These are phyloP conservation scores for Gastrodia elata DNA, from an alignment of 106 monocot genomes.

Conservation along the genomic window DNA sequence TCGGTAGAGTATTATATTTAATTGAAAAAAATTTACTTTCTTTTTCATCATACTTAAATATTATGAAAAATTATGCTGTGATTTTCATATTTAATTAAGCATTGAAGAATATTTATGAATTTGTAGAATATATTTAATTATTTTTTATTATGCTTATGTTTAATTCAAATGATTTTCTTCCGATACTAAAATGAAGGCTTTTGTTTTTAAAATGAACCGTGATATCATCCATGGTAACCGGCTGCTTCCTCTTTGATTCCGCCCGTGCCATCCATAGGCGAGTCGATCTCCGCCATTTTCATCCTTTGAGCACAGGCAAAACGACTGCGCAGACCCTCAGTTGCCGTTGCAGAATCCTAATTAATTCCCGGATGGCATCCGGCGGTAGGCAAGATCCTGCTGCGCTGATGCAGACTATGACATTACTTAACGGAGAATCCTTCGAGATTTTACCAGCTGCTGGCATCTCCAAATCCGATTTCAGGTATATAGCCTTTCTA, in stretches of 20 bases:
- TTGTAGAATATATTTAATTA: too few relatives aligned
- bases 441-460: slow-evolving; percentile 31
- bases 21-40: too few relatives aligned
- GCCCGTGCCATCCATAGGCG: neutral
- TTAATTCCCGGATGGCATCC: slow-evolving; percentile 25
- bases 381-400: neutral
- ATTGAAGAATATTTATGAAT: too few relatives aligned
- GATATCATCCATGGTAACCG: neutral
- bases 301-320: neutral
- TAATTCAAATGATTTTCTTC: too few relatives aligned
- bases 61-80: too few relatives aligned
- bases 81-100: too few relatives aligned
- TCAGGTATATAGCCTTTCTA: slow-evolving; percentile 30
- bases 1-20: too few relatives aligned
- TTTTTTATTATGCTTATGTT: too few relatives aligned
- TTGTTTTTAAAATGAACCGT: too few relatives aligned
- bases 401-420: slow-evolving; percentile 7
- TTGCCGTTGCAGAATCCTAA: neutral
- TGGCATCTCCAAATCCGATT: slow-evolving; percentile 40
- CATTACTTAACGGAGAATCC: slow-evolving; percentile 20
- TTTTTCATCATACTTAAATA: too few relatives aligned
- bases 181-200: too few relatives aligned
- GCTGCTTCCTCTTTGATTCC: neutral
- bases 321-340: neutral
- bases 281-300: neutral